These are phyloP conservation scores for Citrullus amarus DNA, from an alignment of 306 rosid species.

Conservation along the genomic window DNA sequence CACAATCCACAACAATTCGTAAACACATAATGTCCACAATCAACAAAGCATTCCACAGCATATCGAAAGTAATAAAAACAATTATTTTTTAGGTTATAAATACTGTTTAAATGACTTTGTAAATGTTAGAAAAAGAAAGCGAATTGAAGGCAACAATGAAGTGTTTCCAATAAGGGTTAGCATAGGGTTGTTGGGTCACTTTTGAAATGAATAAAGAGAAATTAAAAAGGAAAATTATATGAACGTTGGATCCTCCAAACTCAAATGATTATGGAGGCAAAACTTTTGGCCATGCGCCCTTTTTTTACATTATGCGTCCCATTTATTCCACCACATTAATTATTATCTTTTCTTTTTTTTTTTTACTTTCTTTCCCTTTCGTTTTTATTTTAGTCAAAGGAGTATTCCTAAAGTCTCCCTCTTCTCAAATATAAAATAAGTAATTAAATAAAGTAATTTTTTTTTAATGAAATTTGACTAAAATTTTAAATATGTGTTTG, in stretches of 20 bases:
- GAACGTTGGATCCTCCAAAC: slow-evolving; percentile 82
- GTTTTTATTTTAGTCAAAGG: slow-evolving; percentile 1
- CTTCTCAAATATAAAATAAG: neutral
- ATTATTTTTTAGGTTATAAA: no score
- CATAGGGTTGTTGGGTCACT: slow-evolving; percentile 14
- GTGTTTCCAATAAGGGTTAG: neutral
- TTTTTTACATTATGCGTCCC: slow-evolving; percentile 41
- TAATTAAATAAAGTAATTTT: no score
- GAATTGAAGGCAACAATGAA: no score
- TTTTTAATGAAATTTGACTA: no score
- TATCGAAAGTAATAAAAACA: no score
- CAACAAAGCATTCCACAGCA: no score
- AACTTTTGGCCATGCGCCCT: slow-evolving; percentile 19
- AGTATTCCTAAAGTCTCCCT: neutral
- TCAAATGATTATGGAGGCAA: slow-evolving; percentile 41
- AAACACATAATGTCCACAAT: no score
- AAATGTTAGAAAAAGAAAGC: no score
- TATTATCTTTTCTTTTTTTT: no score
- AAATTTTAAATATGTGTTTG: no score
- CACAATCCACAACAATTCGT: no score
- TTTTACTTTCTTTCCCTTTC: neutral
- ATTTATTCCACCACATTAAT: slow-evolving; percentile 35
- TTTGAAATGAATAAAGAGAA: slow-evolving; percentile 26
- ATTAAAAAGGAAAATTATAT: slow-evolving; percentile 21
- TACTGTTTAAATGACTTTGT: no score